Percentiles rank a stretch among this genome's conserved stretches.
phyloP scores from a whole-genome alignment of 2,329 filamentous ascomycete species.

The Arachnomyces sp. region DNA sequence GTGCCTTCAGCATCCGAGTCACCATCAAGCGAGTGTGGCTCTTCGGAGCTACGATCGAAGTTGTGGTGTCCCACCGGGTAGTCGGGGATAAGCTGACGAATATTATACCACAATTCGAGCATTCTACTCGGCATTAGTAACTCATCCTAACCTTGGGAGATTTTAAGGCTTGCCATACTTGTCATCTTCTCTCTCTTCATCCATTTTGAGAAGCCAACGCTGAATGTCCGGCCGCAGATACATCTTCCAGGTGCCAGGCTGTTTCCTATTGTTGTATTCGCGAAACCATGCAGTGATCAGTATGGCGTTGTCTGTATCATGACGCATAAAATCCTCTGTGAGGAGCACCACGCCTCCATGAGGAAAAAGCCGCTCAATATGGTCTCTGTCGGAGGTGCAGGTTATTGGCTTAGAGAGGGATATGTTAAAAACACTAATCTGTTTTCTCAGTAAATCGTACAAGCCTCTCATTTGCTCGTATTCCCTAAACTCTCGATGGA shows the following conservation, averaged over 20 bases:
- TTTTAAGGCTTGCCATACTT: constrained; percentile 14
- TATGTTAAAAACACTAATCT: constrained; percentile 29
- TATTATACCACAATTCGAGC: constrained; percentile 20
- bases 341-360: constrained; percentile 30
- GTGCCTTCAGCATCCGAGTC: constrained; percentile 16
- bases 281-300: constrained; percentile 31
- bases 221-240: constrained; percentile 30
- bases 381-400: constrained; percentile 13
- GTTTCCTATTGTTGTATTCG: constrained; percentile 14
- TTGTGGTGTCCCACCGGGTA: constrained; percentile 8
- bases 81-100: constrained; percentile 19
- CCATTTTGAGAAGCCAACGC: constrained; percentile 24
- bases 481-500: constrained; percentile 28
- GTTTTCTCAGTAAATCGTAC: constrained; percentile 15
- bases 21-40: constrained; percentile 16
- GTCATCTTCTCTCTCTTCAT: constrained; percentile 12
- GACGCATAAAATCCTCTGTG: constrained; percentile 32
- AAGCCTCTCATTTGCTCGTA: constrained; percentile 24
- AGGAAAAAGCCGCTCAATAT: constrained; percentile 31
- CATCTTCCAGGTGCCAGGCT: constrained; percentile 28
- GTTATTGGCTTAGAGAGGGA: constrained; percentile 21
- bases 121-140: constrained; percentile 9
- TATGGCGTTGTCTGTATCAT: constrained; percentile 21
- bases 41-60: constrained; percentile 5
- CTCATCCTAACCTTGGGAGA: neutral